phyloP scores from a whole-genome alignment of 208 protist species.

The Naegleria lovaniensis region DNA sequence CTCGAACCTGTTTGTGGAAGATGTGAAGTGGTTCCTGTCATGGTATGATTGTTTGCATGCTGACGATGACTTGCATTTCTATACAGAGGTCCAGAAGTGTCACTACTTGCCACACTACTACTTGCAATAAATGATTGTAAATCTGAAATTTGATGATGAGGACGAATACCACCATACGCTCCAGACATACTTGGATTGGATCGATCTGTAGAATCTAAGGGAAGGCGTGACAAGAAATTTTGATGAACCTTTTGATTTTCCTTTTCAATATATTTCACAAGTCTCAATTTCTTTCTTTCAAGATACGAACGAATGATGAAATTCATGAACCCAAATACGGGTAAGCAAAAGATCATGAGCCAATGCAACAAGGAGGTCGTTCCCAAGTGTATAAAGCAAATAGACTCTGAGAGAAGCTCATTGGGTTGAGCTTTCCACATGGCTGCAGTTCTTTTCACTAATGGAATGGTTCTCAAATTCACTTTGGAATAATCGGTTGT shows the following conservation, averaged over 20 bases:
- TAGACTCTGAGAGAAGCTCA: background rate
- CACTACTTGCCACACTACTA: too few species aligned
- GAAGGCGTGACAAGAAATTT: background rate
- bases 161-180: too few species aligned
- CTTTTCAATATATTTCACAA: background rate
- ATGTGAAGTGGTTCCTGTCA: too few species aligned
- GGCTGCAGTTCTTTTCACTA: background rate
- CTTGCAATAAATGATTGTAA: too few species aligned
- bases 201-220: too few species aligned
- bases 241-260: background rate
- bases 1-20: background rate
- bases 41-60: too few species aligned
- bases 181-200: too few species aligned
- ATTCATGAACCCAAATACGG: background rate
- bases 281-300: background rate
- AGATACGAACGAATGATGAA: background rate
- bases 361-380: background rate
- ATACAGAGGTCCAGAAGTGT: too few species aligned
- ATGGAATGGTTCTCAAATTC: background rate
- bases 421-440: background rate
- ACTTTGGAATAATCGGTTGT: background rate
- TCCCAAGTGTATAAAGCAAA: background rate
- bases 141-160: too few species aligned
- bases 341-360: background rate
- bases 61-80: too few species aligned